phyloP scores from a whole-genome alignment of 2,329 filamentous ascomycete species.

The Pezicula rhizophila region DNA sequence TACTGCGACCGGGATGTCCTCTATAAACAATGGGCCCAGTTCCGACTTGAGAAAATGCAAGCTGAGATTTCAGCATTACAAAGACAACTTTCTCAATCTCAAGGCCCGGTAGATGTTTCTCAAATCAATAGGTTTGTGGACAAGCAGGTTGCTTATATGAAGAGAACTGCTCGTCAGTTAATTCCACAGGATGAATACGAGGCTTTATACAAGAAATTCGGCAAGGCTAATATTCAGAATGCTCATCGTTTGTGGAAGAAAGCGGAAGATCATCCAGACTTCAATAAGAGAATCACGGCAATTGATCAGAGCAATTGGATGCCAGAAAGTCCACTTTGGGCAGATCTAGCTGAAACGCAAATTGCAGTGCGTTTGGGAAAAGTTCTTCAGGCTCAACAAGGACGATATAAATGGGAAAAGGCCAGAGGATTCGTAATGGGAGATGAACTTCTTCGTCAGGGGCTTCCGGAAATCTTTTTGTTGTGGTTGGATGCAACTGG shows the following conservation, averaged over 20 bases:
- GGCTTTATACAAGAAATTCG: background rate
- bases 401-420: slow-evolving; percentile 1
- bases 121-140: background rate
- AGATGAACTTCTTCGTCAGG: slow-evolving; percentile 8
- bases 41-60: slow-evolving; percentile 16
- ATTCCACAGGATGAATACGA: background rate
- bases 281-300: background rate
- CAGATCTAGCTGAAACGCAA: slow-evolving; percentile 2
- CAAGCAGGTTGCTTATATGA: slow-evolving; percentile 3
- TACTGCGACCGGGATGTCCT: slow-evolving; percentile 14
- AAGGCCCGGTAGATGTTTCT: background rate
- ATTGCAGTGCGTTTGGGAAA: background rate
- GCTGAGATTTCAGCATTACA: slow-evolving; percentile 2
- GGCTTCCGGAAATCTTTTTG: slow-evolving; percentile 6
- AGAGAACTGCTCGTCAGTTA: slow-evolving; percentile 4
- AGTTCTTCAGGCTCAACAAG: background rate
- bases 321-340: slow-evolving; percentile 3
- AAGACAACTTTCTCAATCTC: background rate
- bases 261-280: background rate
- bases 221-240: background rate
- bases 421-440: slow-evolving; percentile 3
- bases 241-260: background rate
- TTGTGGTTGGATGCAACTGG: slow-evolving; percentile 6
- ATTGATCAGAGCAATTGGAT: slow-evolving; percentile 1
- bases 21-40: slow-evolving; percentile 19